Percentiles rank a stretch among this genome's conserved stretches.
phyloP scores from a whole-genome alignment of 2,329 filamentous ascomycete species.

The Didymella glomerata region DNA sequence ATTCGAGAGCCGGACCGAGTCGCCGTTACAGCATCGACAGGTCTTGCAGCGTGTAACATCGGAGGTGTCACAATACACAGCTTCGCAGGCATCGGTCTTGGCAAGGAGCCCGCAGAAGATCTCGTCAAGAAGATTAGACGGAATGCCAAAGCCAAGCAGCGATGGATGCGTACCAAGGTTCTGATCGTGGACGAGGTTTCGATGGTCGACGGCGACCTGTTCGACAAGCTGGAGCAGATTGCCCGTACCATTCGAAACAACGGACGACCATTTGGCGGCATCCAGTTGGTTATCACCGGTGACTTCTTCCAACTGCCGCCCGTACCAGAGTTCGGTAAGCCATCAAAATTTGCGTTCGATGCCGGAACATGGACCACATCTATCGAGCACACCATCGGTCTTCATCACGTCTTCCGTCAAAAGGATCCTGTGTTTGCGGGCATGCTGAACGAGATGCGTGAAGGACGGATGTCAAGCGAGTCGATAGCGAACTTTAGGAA shows the following conservation, averaged over 20 bases:
- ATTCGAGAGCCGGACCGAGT: conserved; percentile 80
- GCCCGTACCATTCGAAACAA: conserved; percentile 88
- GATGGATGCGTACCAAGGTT: conserved; percentile 88
- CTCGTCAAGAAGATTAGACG: conserved; percentile 90
- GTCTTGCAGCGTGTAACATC: conserved; percentile 94
- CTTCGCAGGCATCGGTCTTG: conserved; percentile 92
- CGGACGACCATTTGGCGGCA: conserved; percentile 90
- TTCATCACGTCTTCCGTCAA: conserved; percentile 96
- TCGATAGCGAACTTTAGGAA: conserved; percentile 80
- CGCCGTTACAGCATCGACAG: conserved; percentile 94
- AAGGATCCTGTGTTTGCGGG: conserved; percentile 87
- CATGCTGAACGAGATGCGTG: conserved; percentile 98
- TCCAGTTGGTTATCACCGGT: conserved; percentile 93
- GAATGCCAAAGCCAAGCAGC: conserved; percentile 85
- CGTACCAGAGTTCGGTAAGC: conserved; percentile 78
- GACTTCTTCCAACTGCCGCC: conserved; percentile 98
- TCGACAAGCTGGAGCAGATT: conserved; percentile 93
- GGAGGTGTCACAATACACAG: conserved; percentile 95
- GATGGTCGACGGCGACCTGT: conserved; percentile 97
- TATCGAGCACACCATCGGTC: conserved; percentile 92
- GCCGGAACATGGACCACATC: conserved; percentile 90
- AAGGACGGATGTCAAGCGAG: conserved; percentile 79
- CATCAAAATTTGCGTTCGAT: conserved; percentile 91
- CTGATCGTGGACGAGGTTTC: conserved; percentile 95
- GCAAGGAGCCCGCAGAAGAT: conserved; percentile 82